Percentiles rank a stretch among this genome's conserved stretches.
These are phyloP conservation scores for Solanum okadae DNA, from an alignment of 257 asterid species.

Conservation along the genomic window DNA sequence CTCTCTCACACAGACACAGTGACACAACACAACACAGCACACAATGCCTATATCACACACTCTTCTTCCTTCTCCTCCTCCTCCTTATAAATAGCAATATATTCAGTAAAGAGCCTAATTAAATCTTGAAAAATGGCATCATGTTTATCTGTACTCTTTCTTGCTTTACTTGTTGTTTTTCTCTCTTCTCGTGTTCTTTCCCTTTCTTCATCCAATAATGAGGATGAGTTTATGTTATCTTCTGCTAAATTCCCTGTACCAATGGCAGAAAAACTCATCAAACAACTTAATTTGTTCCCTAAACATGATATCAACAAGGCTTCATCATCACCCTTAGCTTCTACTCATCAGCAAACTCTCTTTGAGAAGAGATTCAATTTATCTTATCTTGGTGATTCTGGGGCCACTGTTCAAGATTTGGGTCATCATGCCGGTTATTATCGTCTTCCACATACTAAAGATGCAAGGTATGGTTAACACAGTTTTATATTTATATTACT, in stretches of 20 bases:
- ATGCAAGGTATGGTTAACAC: conserved; percentile 26
- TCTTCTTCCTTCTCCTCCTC: background rate
- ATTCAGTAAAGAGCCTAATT: background rate
- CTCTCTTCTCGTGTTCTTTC: background rate
- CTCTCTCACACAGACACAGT: background rate
- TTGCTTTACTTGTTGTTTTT: background rate
- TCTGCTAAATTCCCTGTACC: conserved; percentile 2
- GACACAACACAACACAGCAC: background rate
- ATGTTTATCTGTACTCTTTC: background rate
- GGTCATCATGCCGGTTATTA: conserved; percentile 77
- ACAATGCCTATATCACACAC: background rate
- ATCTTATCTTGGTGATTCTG: conserved; percentile 19
- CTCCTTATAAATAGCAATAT: background rate
- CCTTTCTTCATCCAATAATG: background rate
- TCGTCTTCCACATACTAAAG: conserved; percentile 39
- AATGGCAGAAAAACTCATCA: conserved; percentile 36
- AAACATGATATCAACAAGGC: conserved; percentile 22
- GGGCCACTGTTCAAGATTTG: conserved; percentile 26
- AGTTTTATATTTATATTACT: background rate
- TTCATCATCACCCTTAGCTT: background rate
- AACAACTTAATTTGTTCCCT: conserved; percentile 54
- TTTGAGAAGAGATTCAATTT: conserved; percentile 46
- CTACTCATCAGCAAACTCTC: conserved; percentile 15
- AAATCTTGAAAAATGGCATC: conserved; percentile 5
- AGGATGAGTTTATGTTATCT: background rate